Percentiles rank a stretch among this genome's conserved stretches.
phyloP scores from a whole-genome alignment of 768 basidiomycete genomes.

The Calocera cornea region DNA sequence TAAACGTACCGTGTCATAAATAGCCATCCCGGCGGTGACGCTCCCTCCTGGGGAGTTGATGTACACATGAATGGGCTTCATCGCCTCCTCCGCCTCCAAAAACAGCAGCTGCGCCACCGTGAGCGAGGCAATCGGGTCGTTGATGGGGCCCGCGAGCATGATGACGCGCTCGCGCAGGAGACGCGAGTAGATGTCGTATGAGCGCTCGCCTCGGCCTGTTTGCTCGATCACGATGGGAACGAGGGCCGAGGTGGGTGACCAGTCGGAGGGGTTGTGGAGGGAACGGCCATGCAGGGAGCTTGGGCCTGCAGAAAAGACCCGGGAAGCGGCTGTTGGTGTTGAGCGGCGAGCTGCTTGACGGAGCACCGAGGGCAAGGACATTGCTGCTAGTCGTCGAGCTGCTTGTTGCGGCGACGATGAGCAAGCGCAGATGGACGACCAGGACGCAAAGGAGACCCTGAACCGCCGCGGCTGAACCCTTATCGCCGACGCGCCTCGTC shows the following conservation, averaged over 20 bases:
- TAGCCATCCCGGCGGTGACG: constrained; percentile 89
- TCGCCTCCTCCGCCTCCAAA: constrained; percentile 88
- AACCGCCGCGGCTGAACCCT: neutral
- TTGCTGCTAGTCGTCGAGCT: neutral
- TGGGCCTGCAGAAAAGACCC: neutral
- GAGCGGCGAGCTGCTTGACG: neutral
- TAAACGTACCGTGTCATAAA: constrained; percentile 80
- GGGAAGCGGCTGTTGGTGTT: neutral
- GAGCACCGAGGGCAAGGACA: neutral
- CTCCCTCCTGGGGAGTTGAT: constrained; percentile 95
- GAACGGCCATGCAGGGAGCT: neutral
- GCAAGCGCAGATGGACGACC: neutral
- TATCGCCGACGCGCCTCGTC: neutral
- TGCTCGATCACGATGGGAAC: constrained; percentile 92
- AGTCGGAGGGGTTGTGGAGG: constrained; percentile 1
- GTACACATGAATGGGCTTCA: constrained; percentile 89
- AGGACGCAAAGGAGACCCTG: neutral
- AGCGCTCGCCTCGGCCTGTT: constrained; percentile 75
- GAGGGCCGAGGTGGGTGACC: constrained; percentile 24
- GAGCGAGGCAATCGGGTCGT: constrained; percentile 47
- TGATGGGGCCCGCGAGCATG: constrained; percentile 84
- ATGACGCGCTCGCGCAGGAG: constrained; percentile 86
- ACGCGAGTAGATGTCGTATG: constrained; percentile 93
- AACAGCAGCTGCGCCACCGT: constrained; percentile 87
- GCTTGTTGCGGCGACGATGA: neutral